Percentiles rank a stretch among this genome's conserved stretches.
These are phyloP conservation scores for Cryptococcus maquisensis DNA, from an alignment of 1,284 basidiomycete species.

Conservation along the genomic window DNA sequence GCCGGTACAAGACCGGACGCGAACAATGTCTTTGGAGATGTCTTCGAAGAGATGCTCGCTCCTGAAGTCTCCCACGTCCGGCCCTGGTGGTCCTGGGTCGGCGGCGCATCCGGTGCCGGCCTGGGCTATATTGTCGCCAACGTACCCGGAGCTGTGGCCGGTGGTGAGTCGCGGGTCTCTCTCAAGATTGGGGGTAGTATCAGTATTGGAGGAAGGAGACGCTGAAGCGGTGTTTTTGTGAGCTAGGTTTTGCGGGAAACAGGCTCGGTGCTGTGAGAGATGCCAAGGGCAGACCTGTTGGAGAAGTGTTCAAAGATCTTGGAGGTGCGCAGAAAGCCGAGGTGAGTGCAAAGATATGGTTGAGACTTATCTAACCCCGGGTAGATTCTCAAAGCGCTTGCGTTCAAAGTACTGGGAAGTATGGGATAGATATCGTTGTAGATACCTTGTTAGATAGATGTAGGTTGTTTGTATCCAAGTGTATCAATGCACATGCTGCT, in stretches of 20 bases:
- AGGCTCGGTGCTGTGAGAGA: conserved; percentile 80
- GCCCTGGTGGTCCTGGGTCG: conserved; percentile 53
- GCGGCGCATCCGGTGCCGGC: conserved; percentile 59
- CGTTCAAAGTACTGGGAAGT: conserved; percentile 78
- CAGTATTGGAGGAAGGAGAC: neutral
- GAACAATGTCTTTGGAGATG: conserved; percentile 76
- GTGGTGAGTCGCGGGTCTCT: conserved; percentile 30
- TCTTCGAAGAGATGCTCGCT: conserved; percentile 74
- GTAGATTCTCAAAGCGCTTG: conserved; percentile 79
- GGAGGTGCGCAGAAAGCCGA: conserved; percentile 79
- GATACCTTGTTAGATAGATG: neutral
- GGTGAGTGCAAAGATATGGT: conserved; percentile 51
- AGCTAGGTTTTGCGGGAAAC: conserved; percentile 71
- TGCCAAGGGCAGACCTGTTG: conserved; percentile 88
- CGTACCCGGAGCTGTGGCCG: conserved; percentile 62
- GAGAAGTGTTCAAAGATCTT: conserved; percentile 79
- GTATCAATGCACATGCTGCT: neutral
- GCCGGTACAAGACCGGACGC: conserved; percentile 60
- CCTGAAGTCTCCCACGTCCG: conserved; percentile 47
- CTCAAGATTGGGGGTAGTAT: neutral
- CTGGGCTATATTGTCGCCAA: conserved; percentile 86
- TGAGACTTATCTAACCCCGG: conserved; percentile 11
- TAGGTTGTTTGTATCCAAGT: neutral
- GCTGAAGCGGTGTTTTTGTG: neutral
- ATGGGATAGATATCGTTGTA: conserved; percentile 21